Conservation (phyloP, 2,329 filamentous ascomycete species). For the Trematosphaeria pertusa region DNA sequence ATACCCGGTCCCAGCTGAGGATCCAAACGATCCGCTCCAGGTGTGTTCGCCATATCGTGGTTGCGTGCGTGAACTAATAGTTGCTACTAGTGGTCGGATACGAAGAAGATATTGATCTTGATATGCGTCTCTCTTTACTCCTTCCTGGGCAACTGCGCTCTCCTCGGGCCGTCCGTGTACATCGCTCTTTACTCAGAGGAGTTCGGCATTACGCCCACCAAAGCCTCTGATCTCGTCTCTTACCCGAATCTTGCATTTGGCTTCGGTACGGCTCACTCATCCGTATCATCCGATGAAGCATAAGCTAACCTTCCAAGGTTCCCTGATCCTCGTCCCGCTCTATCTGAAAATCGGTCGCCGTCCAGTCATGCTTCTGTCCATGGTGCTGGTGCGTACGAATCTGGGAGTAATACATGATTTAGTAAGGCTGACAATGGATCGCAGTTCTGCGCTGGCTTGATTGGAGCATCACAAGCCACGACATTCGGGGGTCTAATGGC, state of each 20-base stretch:
- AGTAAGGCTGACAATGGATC: constrained; percentile 3
- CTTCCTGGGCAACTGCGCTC: constrained; percentile 64
- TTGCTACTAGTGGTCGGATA: constrained; percentile 53
- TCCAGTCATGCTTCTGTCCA: constrained; percentile 52
- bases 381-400: constrained; percentile 41
- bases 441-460: constrained; percentile 51
- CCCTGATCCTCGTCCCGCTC: constrained; percentile 63
- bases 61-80: constrained; percentile 30
- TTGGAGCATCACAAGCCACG: constrained; percentile 51
- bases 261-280: constrained; percentile 48
- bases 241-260: constrained; percentile 68
- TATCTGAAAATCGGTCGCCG: constrained; percentile 61
- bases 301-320: constrained; percentile 27
- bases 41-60: constrained; percentile 6
- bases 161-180: constrained; percentile 66
- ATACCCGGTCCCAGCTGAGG: constrained; percentile 66
- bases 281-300: constrained; percentile 10
- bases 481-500: constrained; percentile 53
- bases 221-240: constrained; percentile 63
- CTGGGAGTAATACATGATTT: background rate
- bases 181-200: constrained; percentile 61
- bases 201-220: constrained; percentile 59
- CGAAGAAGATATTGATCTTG: constrained; percentile 65
- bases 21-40: constrained; percentile 67
- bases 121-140: constrained; percentile 63